Conservation (phyloP, 371 early-diverging fungal genomes). For the Circinella minor region DNA sequence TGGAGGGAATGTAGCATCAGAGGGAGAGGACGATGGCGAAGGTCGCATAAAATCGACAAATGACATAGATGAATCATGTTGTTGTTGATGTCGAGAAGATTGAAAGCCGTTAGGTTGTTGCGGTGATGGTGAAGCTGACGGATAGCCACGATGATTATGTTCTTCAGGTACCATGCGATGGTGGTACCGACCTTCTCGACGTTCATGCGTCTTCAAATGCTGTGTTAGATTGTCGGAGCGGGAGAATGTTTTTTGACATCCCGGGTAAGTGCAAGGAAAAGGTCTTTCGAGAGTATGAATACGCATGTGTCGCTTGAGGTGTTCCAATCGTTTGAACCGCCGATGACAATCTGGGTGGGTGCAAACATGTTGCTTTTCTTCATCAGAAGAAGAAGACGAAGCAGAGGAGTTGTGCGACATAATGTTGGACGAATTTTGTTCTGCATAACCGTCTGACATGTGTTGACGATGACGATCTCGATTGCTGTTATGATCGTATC, state of each 20-base stretch:
- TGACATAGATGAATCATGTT: not conserved
- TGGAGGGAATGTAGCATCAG: not conserved
- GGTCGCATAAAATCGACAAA: slow-evolving; percentile 19
- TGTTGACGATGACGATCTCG: slow-evolving; percentile 1
- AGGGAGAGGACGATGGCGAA: slow-evolving; percentile 3
- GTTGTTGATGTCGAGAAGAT: slow-evolving; percentile 1
- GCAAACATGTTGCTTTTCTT: slow-evolving; percentile 59
- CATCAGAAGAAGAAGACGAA: slow-evolving; percentile 20
- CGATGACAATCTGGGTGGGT: slow-evolving; percentile 57
- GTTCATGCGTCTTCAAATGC: slow-evolving; percentile 66
- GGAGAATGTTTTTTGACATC: slow-evolving; percentile 81
- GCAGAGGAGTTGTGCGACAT: not conserved
- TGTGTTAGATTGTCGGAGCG: slow-evolving; percentile 78
- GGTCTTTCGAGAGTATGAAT: slow-evolving; percentile 86
- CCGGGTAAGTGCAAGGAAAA: slow-evolving; percentile 71
- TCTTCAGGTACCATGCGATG: slow-evolving; percentile 13
- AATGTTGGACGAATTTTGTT: not conserved
- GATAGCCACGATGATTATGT: slow-evolving; percentile 4
- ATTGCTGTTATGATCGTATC: not conserved
- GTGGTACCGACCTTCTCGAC: slow-evolving; percentile 24
- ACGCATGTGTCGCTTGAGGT: slow-evolving; percentile 87
- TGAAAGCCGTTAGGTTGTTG: slow-evolving; percentile 1
- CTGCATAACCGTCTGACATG: not conserved
- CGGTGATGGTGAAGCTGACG: not conserved
- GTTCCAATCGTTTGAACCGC: slow-evolving; percentile 83